phyloP scores from a whole-genome alignment of 2,329 filamentous ascomycete species.

The Ophiocordyceps sinensis region DNA sequence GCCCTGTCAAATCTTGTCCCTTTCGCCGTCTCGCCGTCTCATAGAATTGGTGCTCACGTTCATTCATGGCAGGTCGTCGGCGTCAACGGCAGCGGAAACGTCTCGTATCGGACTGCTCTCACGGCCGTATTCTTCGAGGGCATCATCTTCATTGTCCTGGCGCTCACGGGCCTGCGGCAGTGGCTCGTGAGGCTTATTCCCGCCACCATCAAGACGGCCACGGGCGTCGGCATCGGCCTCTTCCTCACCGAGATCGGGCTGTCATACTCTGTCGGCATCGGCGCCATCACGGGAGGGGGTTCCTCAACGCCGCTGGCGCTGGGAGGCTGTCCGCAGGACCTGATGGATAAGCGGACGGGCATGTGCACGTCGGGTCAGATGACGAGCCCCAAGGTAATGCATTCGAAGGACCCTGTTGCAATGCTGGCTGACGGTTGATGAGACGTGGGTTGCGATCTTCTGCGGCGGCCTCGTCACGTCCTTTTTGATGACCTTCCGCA shows the following conservation, averaged over 20 bases:
- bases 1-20: background rate
- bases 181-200: slow-evolving; percentile 56
- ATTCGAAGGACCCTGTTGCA: background rate
- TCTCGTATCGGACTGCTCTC: slow-evolving; percentile 45
- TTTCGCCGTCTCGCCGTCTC: background rate
- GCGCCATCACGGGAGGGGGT: slow-evolving; percentile 57
- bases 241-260: slow-evolving; percentile 51
- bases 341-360: slow-evolving; percentile 29
- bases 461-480: slow-evolving; percentile 67
- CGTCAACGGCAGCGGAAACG: slow-evolving; percentile 37
- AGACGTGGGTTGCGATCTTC: slow-evolving; percentile 78
- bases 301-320: slow-evolving; percentile 57
- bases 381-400: slow-evolving; percentile 53
- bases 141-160: slow-evolving; percentile 48
- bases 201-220: slow-evolving; percentile 49
- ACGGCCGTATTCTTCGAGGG: slow-evolving; percentile 52
- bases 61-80: slow-evolving; percentile 33
- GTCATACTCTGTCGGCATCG: slow-evolving; percentile 72
- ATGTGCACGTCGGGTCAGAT: slow-evolving; percentile 50
- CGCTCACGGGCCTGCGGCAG: slow-evolving; percentile 55
- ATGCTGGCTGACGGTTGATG: slow-evolving; percentile 2
- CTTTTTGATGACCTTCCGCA: slow-evolving; percentile 64
- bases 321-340: slow-evolving; percentile 53
- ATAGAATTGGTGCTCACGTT: background rate
- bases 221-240: slow-evolving; percentile 49